Conservation (phyloP, 2,329 filamentous ascomycete genomes). For the Colletotrichum acutatum region DNA sequence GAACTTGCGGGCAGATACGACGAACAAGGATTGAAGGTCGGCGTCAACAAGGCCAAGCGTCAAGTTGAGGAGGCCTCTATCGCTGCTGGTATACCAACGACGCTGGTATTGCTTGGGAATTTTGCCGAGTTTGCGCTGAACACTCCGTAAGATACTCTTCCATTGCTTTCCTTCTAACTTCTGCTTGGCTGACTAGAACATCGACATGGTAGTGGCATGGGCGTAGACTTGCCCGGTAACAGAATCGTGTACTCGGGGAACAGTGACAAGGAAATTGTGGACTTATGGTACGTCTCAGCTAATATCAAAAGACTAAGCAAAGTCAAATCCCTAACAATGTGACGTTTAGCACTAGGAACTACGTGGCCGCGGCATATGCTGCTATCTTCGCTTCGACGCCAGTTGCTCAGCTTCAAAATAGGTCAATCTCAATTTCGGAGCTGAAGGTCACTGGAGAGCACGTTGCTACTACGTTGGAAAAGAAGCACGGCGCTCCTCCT, state of each 20-base stretch:
- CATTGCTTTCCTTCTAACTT: too few relatives aligned
- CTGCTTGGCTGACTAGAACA: not conserved
- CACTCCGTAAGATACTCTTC: conserved; percentile 4
- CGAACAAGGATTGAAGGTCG: conserved; percentile 38
- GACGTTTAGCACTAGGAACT: conserved; percentile 39
- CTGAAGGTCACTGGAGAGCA: conserved; percentile 40
- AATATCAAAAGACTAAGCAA: not conserved
- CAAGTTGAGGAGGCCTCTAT: conserved; percentile 40
- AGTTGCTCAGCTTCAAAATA: conserved; percentile 36
- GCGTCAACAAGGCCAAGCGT: conserved; percentile 38
- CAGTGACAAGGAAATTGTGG: not conserved
- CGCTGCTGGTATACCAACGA: conserved; percentile 39
- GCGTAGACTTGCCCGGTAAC: conserved; percentile 9
- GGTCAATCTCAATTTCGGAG: conserved; percentile 40
- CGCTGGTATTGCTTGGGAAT: conserved; percentile 38
- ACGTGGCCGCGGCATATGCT: conserved; percentile 42
- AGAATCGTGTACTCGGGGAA: conserved; percentile 2
- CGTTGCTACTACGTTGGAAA: conserved; percentile 35
- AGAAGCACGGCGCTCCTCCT: conserved; percentile 38
- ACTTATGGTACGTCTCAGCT: conserved; percentile 7
- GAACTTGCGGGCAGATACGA: conserved; percentile 40
- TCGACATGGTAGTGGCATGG: not conserved
- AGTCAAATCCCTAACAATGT: not conserved
- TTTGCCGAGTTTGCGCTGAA: conserved; percentile 42
- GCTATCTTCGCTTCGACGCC: conserved; percentile 42